These are phyloP conservation scores for Simmondsia chinensis DNA, from an alignment of 148 eudicot species.

Conservation along the genomic window DNA sequence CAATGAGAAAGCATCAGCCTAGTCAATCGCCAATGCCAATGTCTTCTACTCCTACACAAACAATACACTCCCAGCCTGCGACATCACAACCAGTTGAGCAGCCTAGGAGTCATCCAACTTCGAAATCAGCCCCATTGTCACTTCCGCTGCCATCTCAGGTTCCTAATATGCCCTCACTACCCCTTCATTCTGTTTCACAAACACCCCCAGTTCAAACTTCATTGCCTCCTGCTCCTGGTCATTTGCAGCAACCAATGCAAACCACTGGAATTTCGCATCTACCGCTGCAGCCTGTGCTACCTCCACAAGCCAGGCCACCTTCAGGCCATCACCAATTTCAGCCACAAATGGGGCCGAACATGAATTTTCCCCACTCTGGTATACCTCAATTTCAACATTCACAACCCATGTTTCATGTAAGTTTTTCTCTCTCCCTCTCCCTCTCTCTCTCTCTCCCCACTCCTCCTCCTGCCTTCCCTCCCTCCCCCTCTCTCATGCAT, in stretches of 20 bases:
- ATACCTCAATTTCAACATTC: slow-evolving; percentile 66
- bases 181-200: slow-evolving; percentile 40
- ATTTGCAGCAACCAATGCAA: slow-evolving; percentile 62
- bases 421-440: slow-evolving; percentile 3
- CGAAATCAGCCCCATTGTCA: slow-evolving; percentile 38
- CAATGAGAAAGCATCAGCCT: slow-evolving; percentile 44
- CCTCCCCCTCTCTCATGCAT: too few relatives aligned
- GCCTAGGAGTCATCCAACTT: slow-evolving; percentile 30
- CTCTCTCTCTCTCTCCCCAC: too few relatives aligned
- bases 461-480: too few relatives aligned
- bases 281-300: slow-evolving; percentile 57
- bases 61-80: slow-evolving; percentile 38
- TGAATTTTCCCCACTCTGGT: slow-evolving; percentile 64
- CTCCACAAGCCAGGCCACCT: slow-evolving; percentile 62
- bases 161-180: slow-evolving; percentile 38
- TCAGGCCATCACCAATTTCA: slow-evolving; percentile 49
- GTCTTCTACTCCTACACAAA: slow-evolving; percentile 31
- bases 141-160: slow-evolving; percentile 52
- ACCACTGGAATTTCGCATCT: slow-evolving; percentile 39
- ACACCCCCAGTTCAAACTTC: slow-evolving; percentile 46
- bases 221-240: slow-evolving; percentile 31
- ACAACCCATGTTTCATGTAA: slow-evolving; percentile 73
- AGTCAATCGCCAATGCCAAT: slow-evolving; percentile 31
- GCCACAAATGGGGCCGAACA: slow-evolving; percentile 45
- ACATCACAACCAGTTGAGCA: slow-evolving; percentile 42